Conservation (phyloP, 2,329 filamentous ascomycete species). For the Taxawa tesnikishii region DNA sequence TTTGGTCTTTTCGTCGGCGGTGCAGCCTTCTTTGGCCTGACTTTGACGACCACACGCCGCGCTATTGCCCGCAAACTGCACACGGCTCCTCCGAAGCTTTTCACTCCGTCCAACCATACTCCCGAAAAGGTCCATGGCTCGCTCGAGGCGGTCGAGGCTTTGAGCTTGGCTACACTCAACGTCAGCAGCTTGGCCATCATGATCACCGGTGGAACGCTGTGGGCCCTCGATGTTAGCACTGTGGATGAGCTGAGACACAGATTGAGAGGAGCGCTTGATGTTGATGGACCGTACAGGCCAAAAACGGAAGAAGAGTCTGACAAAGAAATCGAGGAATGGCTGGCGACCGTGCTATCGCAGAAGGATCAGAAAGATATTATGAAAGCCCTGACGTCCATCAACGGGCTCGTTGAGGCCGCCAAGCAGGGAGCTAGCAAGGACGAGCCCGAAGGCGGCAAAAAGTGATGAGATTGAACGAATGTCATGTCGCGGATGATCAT, state of each 20-base stretch:
- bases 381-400: too few relatives aligned
- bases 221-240: neutral
- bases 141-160: neutral
- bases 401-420: too few relatives aligned
- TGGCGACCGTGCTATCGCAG: neutral
- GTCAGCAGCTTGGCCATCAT: neutral
- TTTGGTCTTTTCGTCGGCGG: neutral
- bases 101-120: neutral
- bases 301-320: neutral
- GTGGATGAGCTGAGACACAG: neutral
- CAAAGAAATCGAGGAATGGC: neutral
- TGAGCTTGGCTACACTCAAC: neutral
- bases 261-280: neutral
- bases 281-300: neutral
- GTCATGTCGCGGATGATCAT: too few relatives aligned
- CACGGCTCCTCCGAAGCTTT: neutral
- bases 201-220: neutral
- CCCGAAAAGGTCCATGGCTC: neutral
- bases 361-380: neutral
- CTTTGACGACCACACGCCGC: neutral
- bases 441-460: too few relatives aligned
- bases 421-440: too few relatives aligned
- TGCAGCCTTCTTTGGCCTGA: neutral
- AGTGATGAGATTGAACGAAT: too few relatives aligned
- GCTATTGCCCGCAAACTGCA: neutral